These are phyloP conservation scores for Neurospora africana DNA, from an alignment of 495 filamentous ascomycete genomes.

Conservation along the genomic window DNA sequence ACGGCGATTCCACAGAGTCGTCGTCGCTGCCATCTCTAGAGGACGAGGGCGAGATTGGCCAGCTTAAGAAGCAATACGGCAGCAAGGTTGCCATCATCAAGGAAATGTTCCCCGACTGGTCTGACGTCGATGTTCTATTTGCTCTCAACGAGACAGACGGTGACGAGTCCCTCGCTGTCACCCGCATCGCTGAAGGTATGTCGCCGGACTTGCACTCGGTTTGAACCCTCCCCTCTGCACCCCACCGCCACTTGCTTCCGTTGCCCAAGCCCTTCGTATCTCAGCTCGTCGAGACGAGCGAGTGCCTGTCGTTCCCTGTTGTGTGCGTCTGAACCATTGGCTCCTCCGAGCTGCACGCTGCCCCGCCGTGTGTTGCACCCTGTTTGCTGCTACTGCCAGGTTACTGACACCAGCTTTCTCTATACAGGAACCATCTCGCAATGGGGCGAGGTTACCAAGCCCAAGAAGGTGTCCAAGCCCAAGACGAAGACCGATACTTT, in stretches of 20 bases:
- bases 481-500: conserved; percentile 66
- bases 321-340: background rate
- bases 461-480: conserved; percentile 69
- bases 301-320: background rate
- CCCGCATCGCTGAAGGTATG: conserved; percentile 85
- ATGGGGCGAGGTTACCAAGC: conserved; percentile 94
- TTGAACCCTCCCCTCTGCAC: conserved; percentile 1
- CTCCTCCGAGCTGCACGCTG: background rate
- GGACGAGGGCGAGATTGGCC: conserved; percentile 81
- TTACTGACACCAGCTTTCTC: conserved; percentile 14
- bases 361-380: background rate
- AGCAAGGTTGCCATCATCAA: conserved; percentile 63
- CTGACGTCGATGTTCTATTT: conserved; percentile 82
- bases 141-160: conserved; percentile 87
- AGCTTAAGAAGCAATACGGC: conserved; percentile 82
- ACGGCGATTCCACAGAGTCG: conserved; percentile 49
- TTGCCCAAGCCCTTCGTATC: background rate
- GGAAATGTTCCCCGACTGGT: conserved; percentile 88
- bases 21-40: conserved; percentile 43
- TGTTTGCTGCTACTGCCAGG: conserved; percentile 6
- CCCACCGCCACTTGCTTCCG: background rate
- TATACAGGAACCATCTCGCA: conserved; percentile 70
- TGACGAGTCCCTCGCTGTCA: conserved; percentile 72
- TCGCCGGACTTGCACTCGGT: conserved; percentile 2
- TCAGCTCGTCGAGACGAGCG: background rate